phyloP scores from a whole-genome alignment of 2,329 filamentous ascomycete genomes.

The Neofusicoccum ribis region DNA sequence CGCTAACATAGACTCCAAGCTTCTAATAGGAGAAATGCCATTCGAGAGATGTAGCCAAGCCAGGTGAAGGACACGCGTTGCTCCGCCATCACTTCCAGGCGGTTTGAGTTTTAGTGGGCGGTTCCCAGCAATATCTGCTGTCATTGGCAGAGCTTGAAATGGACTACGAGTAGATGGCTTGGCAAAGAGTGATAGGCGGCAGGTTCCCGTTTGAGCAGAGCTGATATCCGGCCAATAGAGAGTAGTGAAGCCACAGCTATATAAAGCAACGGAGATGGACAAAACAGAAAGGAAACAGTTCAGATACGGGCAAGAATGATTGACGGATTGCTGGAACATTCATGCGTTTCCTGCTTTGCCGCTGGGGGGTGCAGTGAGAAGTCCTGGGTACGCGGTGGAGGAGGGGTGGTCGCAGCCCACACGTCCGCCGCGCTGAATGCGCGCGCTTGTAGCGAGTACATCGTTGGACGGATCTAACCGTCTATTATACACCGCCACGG shows the following conservation, averaged over 20 bases:
- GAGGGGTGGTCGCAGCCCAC: not conserved
- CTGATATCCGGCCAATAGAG: not conserved
- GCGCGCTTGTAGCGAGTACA: slow-evolving; percentile 3
- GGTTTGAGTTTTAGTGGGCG: not conserved
- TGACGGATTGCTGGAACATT: not conserved
- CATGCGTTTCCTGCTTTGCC: slow-evolving; percentile 5
- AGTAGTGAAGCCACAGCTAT: not conserved
- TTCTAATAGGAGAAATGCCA: too few relatives aligned
- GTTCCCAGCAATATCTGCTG: not conserved
- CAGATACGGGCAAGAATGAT: not conserved
- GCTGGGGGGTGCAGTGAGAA: too few relatives aligned
- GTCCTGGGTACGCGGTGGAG: not conserved
- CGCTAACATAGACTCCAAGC: too few relatives aligned
- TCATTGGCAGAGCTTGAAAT: not conserved
- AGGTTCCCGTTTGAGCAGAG: not conserved
- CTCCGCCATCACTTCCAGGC: not conserved
- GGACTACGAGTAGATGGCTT: not conserved
- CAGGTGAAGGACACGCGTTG: not conserved
- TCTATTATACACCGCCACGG: not conserved
- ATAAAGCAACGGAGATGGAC: slow-evolving; percentile 4
- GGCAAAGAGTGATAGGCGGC: not conserved
- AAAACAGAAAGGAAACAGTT: slow-evolving; percentile 9
- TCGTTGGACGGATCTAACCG: not conserved
- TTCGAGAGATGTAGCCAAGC: too few relatives aligned
- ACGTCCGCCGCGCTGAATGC: not conserved